A percentile compares a stretch with the other conserved stretches of the same genome.
Evolutionary conservation across 441 rosid species (phyloP).

Genomic region (Eutrema salsugineum): DNA sequence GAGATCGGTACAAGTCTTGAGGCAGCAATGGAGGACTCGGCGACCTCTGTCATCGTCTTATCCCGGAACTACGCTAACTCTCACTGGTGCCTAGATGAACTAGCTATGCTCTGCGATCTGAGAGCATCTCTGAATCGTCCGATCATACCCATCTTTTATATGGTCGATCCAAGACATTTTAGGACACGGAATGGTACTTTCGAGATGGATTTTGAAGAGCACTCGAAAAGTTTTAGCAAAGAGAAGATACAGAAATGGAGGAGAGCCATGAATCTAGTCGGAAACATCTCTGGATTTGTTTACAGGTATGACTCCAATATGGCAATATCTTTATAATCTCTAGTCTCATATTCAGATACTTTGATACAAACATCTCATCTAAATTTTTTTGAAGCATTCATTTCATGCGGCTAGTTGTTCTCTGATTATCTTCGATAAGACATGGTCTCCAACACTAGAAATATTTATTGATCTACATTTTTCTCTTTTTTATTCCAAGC

Average conservation of each 20-base stretch:
- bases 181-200: conserved; percentile 33
- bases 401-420: no score
- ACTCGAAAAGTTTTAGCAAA: neutral
- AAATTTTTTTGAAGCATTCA: no score
- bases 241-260: no score
- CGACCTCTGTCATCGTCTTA: conserved; percentile 35
- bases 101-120: conserved; percentile 35
- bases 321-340: no score
- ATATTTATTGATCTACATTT: no score
- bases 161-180: conserved; percentile 41
- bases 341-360: no score
- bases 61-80: conserved; percentile 38
- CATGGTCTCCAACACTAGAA: no score
- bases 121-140: conserved; percentile 11
- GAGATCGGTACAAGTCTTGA: conserved; percentile 34
- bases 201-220: conserved; percentile 4
- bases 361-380: no score
- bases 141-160: conserved; percentile 37
- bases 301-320: no score
- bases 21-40: conserved; percentile 42
- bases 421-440: no score
- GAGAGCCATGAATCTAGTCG: conserved; percentile 41
- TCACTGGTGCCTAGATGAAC: conserved; percentile 45
- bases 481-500: no score
- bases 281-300: conserved; percentile 39